Conservation (phyloP, 495 filamentous ascomycete species). For the Penicillium pulvis region DNA sequence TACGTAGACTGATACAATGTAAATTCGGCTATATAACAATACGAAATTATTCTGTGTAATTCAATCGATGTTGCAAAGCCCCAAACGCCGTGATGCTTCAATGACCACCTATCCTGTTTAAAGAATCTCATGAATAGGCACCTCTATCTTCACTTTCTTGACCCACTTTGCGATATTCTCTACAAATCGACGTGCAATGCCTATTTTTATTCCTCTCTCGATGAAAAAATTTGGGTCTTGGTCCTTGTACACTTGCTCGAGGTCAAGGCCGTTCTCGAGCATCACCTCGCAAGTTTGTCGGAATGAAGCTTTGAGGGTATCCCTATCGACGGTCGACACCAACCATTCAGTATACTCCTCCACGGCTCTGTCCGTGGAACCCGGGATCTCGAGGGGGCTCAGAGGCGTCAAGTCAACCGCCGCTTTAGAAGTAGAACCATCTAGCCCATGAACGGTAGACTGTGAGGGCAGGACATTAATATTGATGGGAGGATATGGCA, state of each 20-base stretch:
- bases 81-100: too few relatives aligned
- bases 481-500: constrained; percentile 20
- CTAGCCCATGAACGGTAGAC: not conserved
- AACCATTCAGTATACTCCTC: constrained; percentile 28
- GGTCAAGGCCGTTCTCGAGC: constrained; percentile 18
- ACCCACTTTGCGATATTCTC: constrained; percentile 20
- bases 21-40: too few relatives aligned
- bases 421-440: not conserved
- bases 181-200: constrained; percentile 24
- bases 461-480: constrained; percentile 25
- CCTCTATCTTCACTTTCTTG: constrained; percentile 16
- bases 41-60: too few relatives aligned
- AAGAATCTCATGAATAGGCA: not conserved
- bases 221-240: constrained; percentile 29
- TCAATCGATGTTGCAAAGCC: too few relatives aligned
- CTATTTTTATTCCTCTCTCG: constrained; percentile 16
- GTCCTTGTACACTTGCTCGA: constrained; percentile 29
- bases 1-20: too few relatives aligned
- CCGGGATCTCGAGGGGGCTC: constrained; percentile 3
- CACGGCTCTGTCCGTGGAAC: constrained; percentile 21
- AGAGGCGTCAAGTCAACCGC: constrained; percentile 4
- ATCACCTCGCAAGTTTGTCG: constrained; percentile 11
- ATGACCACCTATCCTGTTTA: not conserved
- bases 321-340: constrained; percentile 19
- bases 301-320: constrained; percentile 22